phyloP scores from a whole-genome alignment of 768 basidiomycete species.

The Agrocybe praecox region DNA sequence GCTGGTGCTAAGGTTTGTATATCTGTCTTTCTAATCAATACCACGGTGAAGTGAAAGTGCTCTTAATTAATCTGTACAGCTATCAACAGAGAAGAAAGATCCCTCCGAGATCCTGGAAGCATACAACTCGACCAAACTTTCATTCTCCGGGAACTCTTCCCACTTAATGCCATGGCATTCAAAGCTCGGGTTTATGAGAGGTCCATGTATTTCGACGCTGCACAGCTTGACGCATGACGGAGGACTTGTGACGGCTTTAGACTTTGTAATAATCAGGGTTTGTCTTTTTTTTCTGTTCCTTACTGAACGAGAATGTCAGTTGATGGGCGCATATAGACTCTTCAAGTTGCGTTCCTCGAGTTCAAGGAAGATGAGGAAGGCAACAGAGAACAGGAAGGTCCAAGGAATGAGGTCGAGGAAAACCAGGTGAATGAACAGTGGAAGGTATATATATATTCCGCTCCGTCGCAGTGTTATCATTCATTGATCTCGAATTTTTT shows the following conservation, averaged over 20 bases:
- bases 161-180: constrained; percentile 88
- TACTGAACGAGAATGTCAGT: neutral
- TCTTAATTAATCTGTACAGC: constrained; percentile 37
- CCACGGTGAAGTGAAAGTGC: neutral
- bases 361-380: constrained; percentile 54
- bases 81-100: constrained; percentile 72
- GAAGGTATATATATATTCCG: constrained; percentile 51
- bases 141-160: constrained; percentile 82
- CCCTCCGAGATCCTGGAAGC: constrained; percentile 84
- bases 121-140: constrained; percentile 64
- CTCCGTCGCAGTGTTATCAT: neutral
- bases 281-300: neutral
- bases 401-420: constrained; percentile 75
- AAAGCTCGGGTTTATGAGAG: constrained; percentile 76
- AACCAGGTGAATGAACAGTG: constrained; percentile 58
- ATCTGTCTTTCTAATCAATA: no score
- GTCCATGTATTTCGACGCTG: constrained; percentile 74
- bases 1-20: constrained; percentile 73
- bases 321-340: neutral
- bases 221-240: constrained; percentile 82
- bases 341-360: constrained; percentile 80
- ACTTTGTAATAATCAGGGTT: constrained; percentile 73
- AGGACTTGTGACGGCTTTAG: constrained; percentile 73
- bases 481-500: neutral
- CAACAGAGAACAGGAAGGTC: constrained; percentile 53